Base-by-base conservation (phyloP, 306 rosid species). In the Cucurbita maxima region DNA sequence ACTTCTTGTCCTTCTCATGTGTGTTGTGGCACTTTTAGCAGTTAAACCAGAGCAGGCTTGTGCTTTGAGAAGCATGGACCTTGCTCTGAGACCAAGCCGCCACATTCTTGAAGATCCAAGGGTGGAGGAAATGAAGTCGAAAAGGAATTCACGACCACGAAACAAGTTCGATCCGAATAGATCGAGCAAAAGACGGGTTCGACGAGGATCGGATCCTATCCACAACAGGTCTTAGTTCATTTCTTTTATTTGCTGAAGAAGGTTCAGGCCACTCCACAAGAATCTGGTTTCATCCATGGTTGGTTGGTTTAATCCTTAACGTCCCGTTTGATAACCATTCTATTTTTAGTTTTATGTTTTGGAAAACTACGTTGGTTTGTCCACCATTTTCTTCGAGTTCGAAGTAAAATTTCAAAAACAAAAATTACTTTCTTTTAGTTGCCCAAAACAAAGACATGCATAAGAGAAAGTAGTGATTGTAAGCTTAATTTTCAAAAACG, bases 121-220 rank as follows among this genome's bases (percentile, higher is more conserved):
- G 45, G 70, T 15, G 63, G 87, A 85, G 79, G 62, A 73, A 78
- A 79, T 59, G 83, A 87, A 54, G 68, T 74, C 72, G 57, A 71
- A 80, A 78, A 79, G 76, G 83, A 87, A 75, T 62, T 72, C 90
- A 18, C 77, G 78, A 48, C 81, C 76, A 30, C 75, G 2, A 58
- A 84, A 72, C 22, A 77, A 79, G 75, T 70, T 86, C 59, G 96
- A 91, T 81, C 88, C 88, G 71, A 89, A 91, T 81, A 81, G 81
- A 58, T 86, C 97, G 7, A 91, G 87, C 88, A 85, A 94, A 80
- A 77, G 97, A 85, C 83, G 79, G 76, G 97, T 94, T 71, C 75
- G 88, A 86, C 80, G 74, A 83, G 99, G 99, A 52, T 80, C 99
- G 16, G 97, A 94, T 87, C 99, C 99, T 80, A 94, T 91, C 82